Conservation (phyloP, 2,329 filamentous ascomycete species). For the Ceratocystis alfenasii region DNA sequence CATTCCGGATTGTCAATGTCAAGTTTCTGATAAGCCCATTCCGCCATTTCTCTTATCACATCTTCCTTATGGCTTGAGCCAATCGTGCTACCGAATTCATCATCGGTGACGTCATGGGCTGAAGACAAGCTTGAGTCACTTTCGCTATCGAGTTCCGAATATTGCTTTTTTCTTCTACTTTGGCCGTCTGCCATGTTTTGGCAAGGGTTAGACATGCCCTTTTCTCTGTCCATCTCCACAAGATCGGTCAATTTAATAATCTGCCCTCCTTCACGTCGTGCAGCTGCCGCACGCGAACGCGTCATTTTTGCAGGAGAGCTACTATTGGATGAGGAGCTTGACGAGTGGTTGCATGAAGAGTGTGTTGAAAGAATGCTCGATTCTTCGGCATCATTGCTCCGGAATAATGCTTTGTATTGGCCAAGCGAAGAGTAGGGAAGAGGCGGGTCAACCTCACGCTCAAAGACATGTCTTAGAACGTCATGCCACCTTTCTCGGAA, state of each 20-base stretch:
- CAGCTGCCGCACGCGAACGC: not conserved
- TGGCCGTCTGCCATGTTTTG: not conserved
- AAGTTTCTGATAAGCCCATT: not conserved
- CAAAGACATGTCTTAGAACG: slow-evolving; percentile 56
- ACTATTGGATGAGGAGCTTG: not conserved
- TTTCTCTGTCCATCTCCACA: not conserved
- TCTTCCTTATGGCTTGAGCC: not conserved
- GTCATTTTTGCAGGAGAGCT: not conserved
- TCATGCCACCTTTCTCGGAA: slow-evolving; percentile 67
- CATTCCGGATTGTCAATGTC: not conserved
- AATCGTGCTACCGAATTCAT: not conserved
- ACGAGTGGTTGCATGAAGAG: too few species aligned
- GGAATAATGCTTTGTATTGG: slow-evolving; percentile 12
- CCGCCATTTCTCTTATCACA: not conserved
- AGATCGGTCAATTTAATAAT: not conserved
- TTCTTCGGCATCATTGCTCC: not conserved
- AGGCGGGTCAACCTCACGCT: slow-evolving; percentile 38
- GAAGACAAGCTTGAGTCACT: slow-evolving; percentile 5
- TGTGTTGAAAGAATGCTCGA: not conserved
- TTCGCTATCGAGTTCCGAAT: not conserved
- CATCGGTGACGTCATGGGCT: not conserved
- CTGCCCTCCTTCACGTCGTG: not conserved
- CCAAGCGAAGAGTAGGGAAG: slow-evolving; percentile 21
- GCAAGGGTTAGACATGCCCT: not conserved
- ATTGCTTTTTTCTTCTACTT: not conserved